Evolutionary conservation across 768 basidiomycete genomes (phyloP).

Genomic region (Kwoniella bestiolae): DNA sequence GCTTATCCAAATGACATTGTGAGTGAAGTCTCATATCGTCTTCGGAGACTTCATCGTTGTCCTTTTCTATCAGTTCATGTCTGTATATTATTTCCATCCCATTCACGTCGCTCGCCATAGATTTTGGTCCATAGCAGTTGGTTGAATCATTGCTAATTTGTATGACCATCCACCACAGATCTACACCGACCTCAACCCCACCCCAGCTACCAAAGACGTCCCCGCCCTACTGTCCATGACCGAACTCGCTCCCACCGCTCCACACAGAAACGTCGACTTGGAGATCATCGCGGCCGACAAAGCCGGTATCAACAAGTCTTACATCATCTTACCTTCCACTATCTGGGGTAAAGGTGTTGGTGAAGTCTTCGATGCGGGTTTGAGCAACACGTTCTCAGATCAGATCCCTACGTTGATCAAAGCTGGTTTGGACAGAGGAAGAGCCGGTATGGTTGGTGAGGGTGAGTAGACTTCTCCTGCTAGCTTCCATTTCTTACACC

Average conservation of each 20-base stretch:
- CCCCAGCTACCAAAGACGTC: constrained; percentile 31
- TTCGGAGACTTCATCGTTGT: too few species aligned
- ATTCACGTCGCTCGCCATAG: too few species aligned
- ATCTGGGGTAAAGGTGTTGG: constrained; percentile 52
- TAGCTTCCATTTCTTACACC: too few species aligned
- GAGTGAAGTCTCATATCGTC: constrained; percentile 7
- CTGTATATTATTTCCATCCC: background rate
- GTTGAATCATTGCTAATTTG: background rate
- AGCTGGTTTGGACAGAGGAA: constrained; percentile 45
- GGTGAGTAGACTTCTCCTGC: constrained; percentile 45
- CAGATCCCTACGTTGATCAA: constrained; percentile 52
- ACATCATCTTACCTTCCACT: constrained; percentile 55
- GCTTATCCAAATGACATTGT: constrained; percentile 45
- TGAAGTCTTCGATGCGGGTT: constrained; percentile 45
- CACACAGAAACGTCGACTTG: constrained; percentile 54
- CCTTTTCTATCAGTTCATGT: too few species aligned
- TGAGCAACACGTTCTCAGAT: constrained; percentile 49
- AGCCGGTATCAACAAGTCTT: constrained; percentile 43
- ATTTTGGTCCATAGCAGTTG: too few species aligned
- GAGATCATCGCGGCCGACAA: constrained; percentile 50
- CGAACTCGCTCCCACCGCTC: constrained; percentile 41
- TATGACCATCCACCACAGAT: constrained; percentile 24
- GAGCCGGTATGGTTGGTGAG: constrained; percentile 52
- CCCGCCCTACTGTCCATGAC: constrained; percentile 50
- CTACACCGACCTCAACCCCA: constrained; percentile 54